Conservation (phyloP, 805 yeast species). For the baker's yeast (Saccharomyces cerevisiae) region DNA sequence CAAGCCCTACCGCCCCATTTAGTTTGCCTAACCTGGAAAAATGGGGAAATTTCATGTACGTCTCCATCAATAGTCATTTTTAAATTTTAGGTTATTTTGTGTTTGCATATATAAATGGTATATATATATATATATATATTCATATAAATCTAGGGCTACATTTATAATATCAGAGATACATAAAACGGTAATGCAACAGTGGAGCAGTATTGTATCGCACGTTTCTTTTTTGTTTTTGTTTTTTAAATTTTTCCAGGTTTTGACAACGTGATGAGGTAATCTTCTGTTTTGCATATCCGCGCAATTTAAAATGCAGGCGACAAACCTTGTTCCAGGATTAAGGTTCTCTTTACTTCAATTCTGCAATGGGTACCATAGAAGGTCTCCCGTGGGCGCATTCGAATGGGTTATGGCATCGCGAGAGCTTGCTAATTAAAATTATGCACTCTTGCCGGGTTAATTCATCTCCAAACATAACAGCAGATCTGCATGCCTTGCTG, state of each 20-base stretch:
- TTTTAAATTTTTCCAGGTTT: not conserved
- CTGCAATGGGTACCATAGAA: constrained; percentile 45
- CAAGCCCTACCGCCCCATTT: constrained; percentile 40
- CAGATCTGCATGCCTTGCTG: constrained; percentile 57
- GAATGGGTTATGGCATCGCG: constrained; percentile 52
- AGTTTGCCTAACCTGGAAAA: constrained; percentile 12
- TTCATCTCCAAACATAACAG: constrained; percentile 63
- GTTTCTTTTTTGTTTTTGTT: not conserved
- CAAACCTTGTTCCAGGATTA: not conserved
- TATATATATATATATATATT: not conserved
- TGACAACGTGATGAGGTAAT: constrained; percentile 1
- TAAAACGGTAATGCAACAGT: not conserved
- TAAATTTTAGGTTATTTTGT: constrained; percentile 22
- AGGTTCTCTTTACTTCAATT: not conserved
- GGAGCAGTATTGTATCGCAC: not conserved
- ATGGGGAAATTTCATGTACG: constrained; percentile 2
- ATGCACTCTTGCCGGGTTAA: constrained; percentile 39
- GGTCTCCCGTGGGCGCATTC: constrained; percentile 88
- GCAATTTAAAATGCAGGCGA: not conserved
- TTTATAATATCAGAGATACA: not conserved
- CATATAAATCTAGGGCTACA: not conserved
- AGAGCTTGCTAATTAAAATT: constrained; percentile 35
- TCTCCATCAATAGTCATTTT: constrained; percentile 1
- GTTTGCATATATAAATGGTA: constrained; percentile 31
- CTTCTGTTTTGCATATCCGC: not conserved